Base-by-base conservation (phyloP, 352 stramenopile genomes). In the Ophiocytium majus region DNA sequence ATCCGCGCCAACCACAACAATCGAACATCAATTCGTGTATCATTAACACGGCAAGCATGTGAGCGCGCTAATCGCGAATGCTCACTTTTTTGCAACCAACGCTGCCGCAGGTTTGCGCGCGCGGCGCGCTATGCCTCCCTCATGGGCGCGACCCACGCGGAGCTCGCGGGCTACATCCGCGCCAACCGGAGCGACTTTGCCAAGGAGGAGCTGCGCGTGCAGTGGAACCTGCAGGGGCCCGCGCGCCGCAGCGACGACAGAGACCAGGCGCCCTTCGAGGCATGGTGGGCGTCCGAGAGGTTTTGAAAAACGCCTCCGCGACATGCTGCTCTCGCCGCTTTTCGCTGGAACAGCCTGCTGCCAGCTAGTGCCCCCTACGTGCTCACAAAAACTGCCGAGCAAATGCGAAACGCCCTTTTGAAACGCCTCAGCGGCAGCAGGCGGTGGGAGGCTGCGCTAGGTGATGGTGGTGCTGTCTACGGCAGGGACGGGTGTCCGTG, bases 171-270 rank as follows among this genome's bases (percentile, higher is more conserved):
- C 33, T 88, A 83, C 50, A 88, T 88, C 49, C 34, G 76, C 35
- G 82, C 80, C n/a, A 88, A 88, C 66, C 71, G 84, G 28, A 88
- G 74, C 17, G 81, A 86, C 33, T 88, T 83, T 80, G 83, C 50
- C 23, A 88, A 88, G 84, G 84, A 88, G 50, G 84, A 88, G 71
- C 84, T 86, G 35, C 74, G 84, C 32, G 81, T 79, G 50, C 9
- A 76, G 43, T 88, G 84, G 84, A 83, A 78, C 64, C 35, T 88
- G 80, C 36, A 35, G 23, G 84, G 84, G 23, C 84, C 84, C n/a
- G 82, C 84, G 71, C 76, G 84, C 28, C 71, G 71, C 76, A 79
- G n/a, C 19, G 36, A 74, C 43, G 76, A 86, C 31, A n/a, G n/a
- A n/a, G 76, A 76, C 34, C 63, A 31, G 49, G 63, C 76, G 19